Conservation (phyloP, 768 basidiomycete genomes). For the Gymnopilus junonius region DNA sequence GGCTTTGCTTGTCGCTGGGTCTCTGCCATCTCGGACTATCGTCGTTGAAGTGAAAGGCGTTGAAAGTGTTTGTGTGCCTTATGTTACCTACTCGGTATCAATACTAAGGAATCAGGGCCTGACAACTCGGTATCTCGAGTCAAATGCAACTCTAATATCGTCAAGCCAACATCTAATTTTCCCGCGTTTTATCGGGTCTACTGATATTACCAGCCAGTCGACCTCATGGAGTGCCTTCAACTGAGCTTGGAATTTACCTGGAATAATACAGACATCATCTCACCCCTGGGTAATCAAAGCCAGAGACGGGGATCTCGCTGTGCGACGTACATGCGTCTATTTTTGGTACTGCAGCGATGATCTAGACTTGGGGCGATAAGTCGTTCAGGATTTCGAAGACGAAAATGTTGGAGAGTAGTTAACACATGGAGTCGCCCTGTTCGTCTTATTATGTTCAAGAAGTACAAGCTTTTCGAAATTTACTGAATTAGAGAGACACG, state of each 20-base stretch:
- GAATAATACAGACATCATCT: neutral
- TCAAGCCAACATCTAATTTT: neutral
- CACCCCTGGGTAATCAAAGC: neutral
- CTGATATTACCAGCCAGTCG: neutral
- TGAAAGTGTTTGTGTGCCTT: neutral
- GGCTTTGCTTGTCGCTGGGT: neutral
- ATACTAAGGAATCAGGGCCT: neutral
- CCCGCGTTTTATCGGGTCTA: neutral
- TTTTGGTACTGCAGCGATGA: neutral
- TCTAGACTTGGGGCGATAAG: neutral
- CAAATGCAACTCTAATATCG: neutral
- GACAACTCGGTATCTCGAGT: no score
- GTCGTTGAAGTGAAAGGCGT: neutral
- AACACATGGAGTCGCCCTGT: no score
- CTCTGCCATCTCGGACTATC: neutral
- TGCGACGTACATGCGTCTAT: neutral
- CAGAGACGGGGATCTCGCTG: neutral
- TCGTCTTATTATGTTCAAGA: no score
- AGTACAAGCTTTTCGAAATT: no score
- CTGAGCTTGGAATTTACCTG: neutral
- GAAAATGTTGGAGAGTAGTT: no score
- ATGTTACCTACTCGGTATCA: neutral
- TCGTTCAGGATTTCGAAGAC: neutral
- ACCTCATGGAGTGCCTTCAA: neutral
- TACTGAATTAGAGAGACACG: no score